Conservation (phyloP, 495 filamentous ascomycete genomes). For the Aspergillus steynii region DNA sequence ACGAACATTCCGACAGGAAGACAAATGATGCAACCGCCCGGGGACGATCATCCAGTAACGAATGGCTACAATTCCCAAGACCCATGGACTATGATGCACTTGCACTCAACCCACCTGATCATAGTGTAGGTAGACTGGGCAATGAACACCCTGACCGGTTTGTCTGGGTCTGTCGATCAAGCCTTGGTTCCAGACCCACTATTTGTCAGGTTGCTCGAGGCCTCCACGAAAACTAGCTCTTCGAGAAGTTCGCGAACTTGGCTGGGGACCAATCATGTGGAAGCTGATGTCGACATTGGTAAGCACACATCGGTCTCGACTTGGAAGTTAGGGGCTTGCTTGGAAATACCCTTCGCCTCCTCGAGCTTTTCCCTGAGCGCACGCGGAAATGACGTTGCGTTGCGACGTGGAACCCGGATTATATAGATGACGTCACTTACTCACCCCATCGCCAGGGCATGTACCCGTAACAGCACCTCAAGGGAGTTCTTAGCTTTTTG, state of each 20-base stretch:
- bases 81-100: not conserved
- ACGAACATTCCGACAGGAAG: too few species aligned
- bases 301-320: not conserved
- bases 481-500: too few species aligned
- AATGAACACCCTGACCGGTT: constrained; percentile 2
- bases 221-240: not conserved
- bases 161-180: not conserved
- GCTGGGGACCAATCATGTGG: not conserved
- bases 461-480: too few species aligned
- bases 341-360: not conserved
- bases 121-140: not conserved
- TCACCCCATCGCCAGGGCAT: too few species aligned
- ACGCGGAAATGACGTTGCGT: not conserved
- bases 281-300: not conserved
- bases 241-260: not conserved
- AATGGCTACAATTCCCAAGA: not conserved
- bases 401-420: too few species aligned
- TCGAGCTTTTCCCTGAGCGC: not conserved
- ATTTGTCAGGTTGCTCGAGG: not conserved
- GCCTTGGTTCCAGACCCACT: not conserved
- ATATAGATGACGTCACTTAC: not conserved
- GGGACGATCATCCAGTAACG: too few species aligned
- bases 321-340: not conserved
- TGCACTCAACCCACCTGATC: not conserved
- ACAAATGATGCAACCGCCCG: too few species aligned